Evolutionary conservation across 1,284 basidiomycete genomes (phyloP).

Genomic region (Papiliotrema terrestris): DNA sequence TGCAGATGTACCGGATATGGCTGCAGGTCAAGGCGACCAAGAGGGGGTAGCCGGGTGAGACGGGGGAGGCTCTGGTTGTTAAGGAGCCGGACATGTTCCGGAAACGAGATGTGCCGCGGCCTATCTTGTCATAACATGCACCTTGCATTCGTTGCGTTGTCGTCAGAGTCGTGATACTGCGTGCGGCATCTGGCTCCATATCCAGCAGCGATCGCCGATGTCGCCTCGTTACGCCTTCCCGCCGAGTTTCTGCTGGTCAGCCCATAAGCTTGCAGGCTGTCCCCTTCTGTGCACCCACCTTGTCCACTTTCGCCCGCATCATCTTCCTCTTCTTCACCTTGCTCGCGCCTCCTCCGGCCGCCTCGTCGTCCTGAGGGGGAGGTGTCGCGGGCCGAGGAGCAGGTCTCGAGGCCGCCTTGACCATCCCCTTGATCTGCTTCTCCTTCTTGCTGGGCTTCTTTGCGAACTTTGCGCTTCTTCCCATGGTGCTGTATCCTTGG

Average conservation of each 20-base stretch:
- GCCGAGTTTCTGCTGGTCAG: neutral
- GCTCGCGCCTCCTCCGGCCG: neutral
- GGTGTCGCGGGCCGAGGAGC: conserved; percentile 13
- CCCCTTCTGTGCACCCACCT: conserved; percentile 7
- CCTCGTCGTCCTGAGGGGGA: neutral
- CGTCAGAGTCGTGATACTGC: neutral
- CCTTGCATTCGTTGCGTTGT: neutral
- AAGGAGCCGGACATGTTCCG: no score
- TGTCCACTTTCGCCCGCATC: conserved; percentile 19
- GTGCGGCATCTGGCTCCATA: no score
- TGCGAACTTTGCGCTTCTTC: conserved; percentile 37
- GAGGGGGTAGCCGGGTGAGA: conserved; percentile 45
- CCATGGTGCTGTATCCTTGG: conserved; percentile 21
- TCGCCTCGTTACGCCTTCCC: neutral
- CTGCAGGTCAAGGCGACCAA: conserved; percentile 77
- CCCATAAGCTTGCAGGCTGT: neutral
- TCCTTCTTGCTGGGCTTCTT: conserved; percentile 38
- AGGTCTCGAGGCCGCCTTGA: conserved; percentile 25
- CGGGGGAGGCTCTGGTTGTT: neutral
- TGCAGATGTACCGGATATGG: conserved; percentile 96
- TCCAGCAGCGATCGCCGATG: no score
- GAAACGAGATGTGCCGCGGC: no score
- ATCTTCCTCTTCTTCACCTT: conserved; percentile 12
- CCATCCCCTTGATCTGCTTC: conserved; percentile 30
- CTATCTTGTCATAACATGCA: no score